phyloP scores from a whole-genome alignment of 2,329 filamentous ascomycete species.

The Sporothrix humicola region DNA sequence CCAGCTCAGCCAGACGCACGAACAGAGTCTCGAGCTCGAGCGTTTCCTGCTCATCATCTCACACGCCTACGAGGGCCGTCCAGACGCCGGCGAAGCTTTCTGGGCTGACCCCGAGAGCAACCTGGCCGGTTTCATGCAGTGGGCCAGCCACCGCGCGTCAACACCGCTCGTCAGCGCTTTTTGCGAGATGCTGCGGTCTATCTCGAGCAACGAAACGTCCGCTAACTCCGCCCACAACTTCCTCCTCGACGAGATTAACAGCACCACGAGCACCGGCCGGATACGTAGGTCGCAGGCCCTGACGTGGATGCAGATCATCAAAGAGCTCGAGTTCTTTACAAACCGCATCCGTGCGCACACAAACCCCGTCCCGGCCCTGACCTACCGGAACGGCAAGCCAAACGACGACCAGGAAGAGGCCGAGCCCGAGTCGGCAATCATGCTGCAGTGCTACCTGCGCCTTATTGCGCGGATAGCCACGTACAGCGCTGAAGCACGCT shows the following conservation, averaged over 20 bases:
- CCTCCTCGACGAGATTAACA: constrained; percentile 80
- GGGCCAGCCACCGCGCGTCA: constrained; percentile 93
- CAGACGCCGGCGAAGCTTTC: constrained; percentile 84
- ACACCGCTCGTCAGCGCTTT: constrained; percentile 96
- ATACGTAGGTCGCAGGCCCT: constrained; percentile 82
- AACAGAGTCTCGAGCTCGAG: constrained; percentile 78
- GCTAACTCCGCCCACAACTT: constrained; percentile 88
- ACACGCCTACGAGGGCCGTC: constrained; percentile 84
- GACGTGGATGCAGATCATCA: constrained; percentile 92
- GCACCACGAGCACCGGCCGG: constrained; percentile 67
- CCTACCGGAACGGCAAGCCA: constrained; percentile 65
- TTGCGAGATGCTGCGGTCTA: constrained; percentile 91
- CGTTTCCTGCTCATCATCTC: constrained; percentile 91
- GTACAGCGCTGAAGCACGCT: constrained; percentile 73
- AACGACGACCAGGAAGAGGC: constrained; percentile 72
- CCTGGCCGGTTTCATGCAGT: constrained; percentile 91
- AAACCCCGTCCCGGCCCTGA: constrained; percentile 57
- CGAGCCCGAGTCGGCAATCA: constrained; percentile 92
- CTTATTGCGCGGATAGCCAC: constrained; percentile 81
- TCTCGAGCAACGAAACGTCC: constrained; percentile 81
- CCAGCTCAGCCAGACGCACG: constrained; percentile 67
- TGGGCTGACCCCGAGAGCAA: constrained; percentile 94
- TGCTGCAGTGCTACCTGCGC: constrained; percentile 92
- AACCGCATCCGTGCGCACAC: constrained; percentile 77
- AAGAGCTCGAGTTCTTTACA: constrained; percentile 84